Evolutionary conservation across 2,329 filamentous ascomycete genomes (phyloP).

Genomic region (Apiospora kogelbergensis): DNA sequence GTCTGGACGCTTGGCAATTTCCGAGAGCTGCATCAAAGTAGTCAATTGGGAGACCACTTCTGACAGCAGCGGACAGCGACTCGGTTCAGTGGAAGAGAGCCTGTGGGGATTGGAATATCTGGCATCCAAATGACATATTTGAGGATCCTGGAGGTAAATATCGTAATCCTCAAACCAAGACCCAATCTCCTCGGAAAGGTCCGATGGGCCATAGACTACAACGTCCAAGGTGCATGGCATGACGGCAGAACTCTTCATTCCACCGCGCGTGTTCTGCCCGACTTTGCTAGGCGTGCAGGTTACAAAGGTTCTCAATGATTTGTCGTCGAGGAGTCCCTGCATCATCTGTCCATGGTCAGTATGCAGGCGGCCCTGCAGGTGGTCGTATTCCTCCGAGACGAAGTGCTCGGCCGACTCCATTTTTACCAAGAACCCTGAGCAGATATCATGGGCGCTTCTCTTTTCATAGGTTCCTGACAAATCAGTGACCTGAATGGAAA

Average conservation of each 20-base stretch:
- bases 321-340: not conserved
- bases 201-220: not conserved
- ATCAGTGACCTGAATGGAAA: not conserved
- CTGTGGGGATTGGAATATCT: constrained; percentile 13
- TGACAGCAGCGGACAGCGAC: not conserved
- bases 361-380: not conserved
- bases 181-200: constrained; percentile 1
- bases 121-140: not conserved
- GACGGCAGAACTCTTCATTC: not conserved
- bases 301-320: not conserved
- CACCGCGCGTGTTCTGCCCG: not conserved
- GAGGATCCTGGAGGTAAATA: constrained; percentile 13
- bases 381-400: not conserved
- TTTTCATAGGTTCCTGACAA: not conserved
- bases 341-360: not conserved
- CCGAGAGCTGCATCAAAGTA: constrained; percentile 2
- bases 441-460: not conserved
- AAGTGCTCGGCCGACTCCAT: not conserved
- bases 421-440: not conserved
- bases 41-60: not conserved
- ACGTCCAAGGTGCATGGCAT: not conserved
- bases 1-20: constrained; percentile 9
- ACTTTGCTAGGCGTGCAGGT: not conserved
- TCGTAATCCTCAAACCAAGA: constrained; percentile 4
- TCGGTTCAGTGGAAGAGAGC: not conserved